Percentiles rank a stretch among this genome's conserved stretches.
These are phyloP conservation scores for Hanseniaspora valbyensis DNA, from an alignment of 805 yeast genomes.

Conservation along the genomic window DNA sequence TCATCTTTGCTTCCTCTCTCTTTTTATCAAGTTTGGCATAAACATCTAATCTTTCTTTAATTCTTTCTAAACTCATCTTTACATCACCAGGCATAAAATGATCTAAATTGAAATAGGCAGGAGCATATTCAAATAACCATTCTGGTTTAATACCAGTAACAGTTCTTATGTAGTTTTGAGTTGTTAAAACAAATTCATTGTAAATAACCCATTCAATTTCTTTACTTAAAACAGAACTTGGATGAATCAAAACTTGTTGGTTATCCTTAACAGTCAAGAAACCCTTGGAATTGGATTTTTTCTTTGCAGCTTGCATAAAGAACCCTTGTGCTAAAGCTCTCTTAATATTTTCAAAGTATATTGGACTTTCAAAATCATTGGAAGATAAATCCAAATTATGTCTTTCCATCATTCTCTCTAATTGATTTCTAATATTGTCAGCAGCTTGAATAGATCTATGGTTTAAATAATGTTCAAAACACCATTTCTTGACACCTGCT, in stretches of 20 bases:
- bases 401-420: constrained; percentile 71
- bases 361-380: constrained; percentile 53
- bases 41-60: constrained; percentile 40
- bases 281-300: constrained; percentile 68
- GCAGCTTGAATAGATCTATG: constrained; percentile 77
- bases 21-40: constrained; percentile 29
- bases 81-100: constrained; percentile 65
- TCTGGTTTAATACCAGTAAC: constrained; percentile 86
- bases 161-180: constrained; percentile 87
- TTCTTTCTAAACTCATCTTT: constrained; percentile 53
- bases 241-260: constrained; percentile 90
- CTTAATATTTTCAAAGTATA: constrained; percentile 67
- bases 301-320: constrained; percentile 97
- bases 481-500: constrained; percentile 68
- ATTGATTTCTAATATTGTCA: constrained; percentile 74
- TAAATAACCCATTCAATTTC: constrained; percentile 90
- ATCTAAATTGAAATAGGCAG: constrained; percentile 52
- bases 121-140: constrained; percentile 73
- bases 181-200: constrained; percentile 88
- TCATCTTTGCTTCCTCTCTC: constrained; percentile 19
- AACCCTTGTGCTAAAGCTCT: constrained; percentile 86
- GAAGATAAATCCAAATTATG: constrained; percentile 63
- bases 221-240: constrained; percentile 79
- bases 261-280: constrained; percentile 88
- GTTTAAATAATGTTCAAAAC: constrained; percentile 78